A percentile compares a stretch with the other conserved stretches of the same genome.
phyloP scores from a whole-genome alignment of 495 filamentous ascomycete genomes.

The Daldinia bambusicola region DNA sequence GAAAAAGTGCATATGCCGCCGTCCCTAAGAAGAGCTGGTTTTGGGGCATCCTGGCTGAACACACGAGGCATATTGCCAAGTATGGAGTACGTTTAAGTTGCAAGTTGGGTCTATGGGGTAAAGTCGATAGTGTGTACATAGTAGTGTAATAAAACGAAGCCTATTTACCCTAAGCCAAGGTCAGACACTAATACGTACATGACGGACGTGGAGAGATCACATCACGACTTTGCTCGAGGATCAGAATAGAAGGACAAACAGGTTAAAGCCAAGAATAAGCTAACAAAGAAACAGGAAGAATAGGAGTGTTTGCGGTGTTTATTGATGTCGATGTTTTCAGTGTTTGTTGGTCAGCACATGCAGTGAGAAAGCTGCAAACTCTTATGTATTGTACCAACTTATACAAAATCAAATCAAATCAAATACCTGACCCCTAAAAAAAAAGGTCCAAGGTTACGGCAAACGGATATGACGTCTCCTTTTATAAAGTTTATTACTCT shows the following conservation, averaged over 20 bases:
- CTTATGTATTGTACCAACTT: too few relatives aligned
- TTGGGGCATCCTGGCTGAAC: slow-evolving; percentile 31
- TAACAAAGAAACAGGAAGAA: neutral
- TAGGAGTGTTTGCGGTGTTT: slow-evolving; percentile 8
- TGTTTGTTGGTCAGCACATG: slow-evolving; percentile 2
- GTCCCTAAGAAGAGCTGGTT: slow-evolving; percentile 28
- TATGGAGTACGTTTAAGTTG: slow-evolving; percentile 19
- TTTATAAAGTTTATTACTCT: neutral
- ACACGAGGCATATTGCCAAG: slow-evolving; percentile 35
- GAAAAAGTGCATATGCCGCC: slow-evolving; percentile 9
- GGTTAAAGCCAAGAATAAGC: slow-evolving; percentile 9
- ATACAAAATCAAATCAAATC: neutral
- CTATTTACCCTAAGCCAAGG: slow-evolving; percentile 25
- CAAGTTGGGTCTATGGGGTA: slow-evolving; percentile 25
- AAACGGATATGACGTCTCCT: slow-evolving; percentile 25
- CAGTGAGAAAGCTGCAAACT: neutral
- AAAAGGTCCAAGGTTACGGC: neutral
- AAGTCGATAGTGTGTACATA: slow-evolving; percentile 8
- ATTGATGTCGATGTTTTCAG: neutral
- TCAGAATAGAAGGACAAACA: neutral
- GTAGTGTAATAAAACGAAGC: slow-evolving; percentile 13
- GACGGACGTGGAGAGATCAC: neutral
- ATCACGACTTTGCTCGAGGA: too few relatives aligned
- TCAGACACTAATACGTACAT: slow-evolving; percentile 25
- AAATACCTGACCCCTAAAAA: neutral